Evolutionary conservation across 148 eudicot species (phyloP).

Genomic region (Gaultheria prostrata): DNA sequence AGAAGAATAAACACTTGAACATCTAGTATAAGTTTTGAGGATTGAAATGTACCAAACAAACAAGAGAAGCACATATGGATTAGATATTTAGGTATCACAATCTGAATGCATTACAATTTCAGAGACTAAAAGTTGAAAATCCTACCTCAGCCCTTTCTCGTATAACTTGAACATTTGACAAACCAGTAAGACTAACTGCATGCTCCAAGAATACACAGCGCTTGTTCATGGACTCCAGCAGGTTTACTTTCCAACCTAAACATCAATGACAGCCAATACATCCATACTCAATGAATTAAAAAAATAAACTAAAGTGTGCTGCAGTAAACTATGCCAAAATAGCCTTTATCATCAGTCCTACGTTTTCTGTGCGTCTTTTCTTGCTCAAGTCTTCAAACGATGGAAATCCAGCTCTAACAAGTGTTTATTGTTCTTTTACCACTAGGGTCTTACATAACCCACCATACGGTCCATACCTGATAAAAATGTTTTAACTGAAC

Average conservation of each 20-base stretch:
- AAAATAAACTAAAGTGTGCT: not conserved
- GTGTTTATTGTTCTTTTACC: not conserved
- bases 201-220: constrained; percentile 87
- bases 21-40: not conserved
- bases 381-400: not conserved
- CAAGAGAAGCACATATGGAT: not conserved
- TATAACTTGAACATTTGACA: constrained; percentile 70
- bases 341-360: not conserved
- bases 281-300: not conserved
- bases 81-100: not conserved
- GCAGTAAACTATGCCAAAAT: not conserved
- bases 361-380: not conserved
- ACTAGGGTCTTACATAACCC: not conserved
- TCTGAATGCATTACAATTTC: not conserved
- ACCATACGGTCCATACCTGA: not conserved
- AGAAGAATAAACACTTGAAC: not conserved
- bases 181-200: constrained; percentile 49
- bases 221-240: constrained; percentile 83
- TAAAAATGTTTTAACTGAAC: not conserved
- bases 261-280: constrained; percentile 4
- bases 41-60: not conserved
- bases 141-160: constrained; percentile 94
- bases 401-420: not conserved
- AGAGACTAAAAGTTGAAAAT: not conserved
- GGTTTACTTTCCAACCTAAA: constrained; percentile 75